A percentile compares a stretch with the other conserved stretches of the same genome.
These are phyloP conservation scores for Dactylellina haptotyla DNA, from an alignment of 2,329 filamentous ascomycete genomes.

Conservation along the genomic window DNA sequence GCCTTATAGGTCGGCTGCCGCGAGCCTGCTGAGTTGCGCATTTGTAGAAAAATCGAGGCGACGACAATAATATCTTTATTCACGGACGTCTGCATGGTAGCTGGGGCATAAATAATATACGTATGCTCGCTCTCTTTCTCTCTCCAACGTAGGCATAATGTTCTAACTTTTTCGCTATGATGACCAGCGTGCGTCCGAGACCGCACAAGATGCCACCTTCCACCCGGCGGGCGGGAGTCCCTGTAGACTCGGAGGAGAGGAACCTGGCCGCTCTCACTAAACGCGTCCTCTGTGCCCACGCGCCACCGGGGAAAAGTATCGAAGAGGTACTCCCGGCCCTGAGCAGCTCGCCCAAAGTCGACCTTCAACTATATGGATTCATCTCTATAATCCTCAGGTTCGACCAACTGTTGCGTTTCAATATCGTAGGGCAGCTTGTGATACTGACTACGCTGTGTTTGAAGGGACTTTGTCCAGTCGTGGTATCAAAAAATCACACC, in stretches of 20 bases:
- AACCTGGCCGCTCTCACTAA: conserved; percentile 77
- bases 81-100: background rate
- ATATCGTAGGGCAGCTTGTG: background rate
- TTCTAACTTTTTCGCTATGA: conserved; percentile 11
- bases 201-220: conserved; percentile 49
- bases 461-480: conserved; percentile 83
- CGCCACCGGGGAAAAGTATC: conserved; percentile 72
- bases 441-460: background rate
- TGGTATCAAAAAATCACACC: conserved; percentile 96
- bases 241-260: conserved; percentile 79
- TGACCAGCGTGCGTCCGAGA: conserved; percentile 48
- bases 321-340: conserved; percentile 87
- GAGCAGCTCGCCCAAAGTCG: conserved; percentile 92
- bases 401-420: background rate
- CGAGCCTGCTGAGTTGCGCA: conserved; percentile 16
- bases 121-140: background rate
- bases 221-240: conserved; percentile 61
- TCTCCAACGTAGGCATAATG: background rate
- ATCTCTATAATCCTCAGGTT: conserved; percentile 79
- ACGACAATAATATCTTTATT: background rate
- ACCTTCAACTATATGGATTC: conserved; percentile 90
- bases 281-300: conserved; percentile 81
- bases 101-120: conserved; percentile 16
- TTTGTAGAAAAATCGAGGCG: background rate
- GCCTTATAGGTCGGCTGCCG: background rate